Conservation (phyloP, 1,284 basidiomycete genomes). For the Veloboletus limbatus region DNA sequence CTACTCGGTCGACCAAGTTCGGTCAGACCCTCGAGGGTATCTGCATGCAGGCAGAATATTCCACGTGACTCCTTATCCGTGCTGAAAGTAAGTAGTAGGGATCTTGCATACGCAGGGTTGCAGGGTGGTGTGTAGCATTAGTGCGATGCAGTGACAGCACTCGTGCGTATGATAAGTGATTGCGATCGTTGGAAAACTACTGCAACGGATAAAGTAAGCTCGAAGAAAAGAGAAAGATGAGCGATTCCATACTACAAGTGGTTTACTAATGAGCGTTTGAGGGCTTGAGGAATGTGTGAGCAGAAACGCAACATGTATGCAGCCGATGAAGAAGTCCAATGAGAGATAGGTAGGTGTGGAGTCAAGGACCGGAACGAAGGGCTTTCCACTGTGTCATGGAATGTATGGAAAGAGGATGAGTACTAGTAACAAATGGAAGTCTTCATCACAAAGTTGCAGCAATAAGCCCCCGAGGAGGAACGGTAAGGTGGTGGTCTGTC, state of each 20-base stretch:
- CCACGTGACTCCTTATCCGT: constrained; percentile 3
- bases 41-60: constrained; percentile 24
- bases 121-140: neutral
- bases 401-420: constrained; percentile 19
- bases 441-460: constrained; percentile 14
- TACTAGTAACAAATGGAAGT: constrained; percentile 8
- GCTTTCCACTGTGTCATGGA: constrained; percentile 25
- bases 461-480: constrained; percentile 2
- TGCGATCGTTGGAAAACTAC: constrained; percentile 13
- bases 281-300: constrained; percentile 10
- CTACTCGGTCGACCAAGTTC: constrained; percentile 58
- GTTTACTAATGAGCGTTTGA: constrained; percentile 27
- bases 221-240: constrained; percentile 14
- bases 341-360: constrained; percentile 18
- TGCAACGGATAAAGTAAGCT: constrained; percentile 27
- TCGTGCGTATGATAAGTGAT: constrained; percentile 18
- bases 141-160: constrained; percentile 4
- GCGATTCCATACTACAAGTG: constrained; percentile 28
- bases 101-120: too few species aligned
- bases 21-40: constrained; percentile 42
- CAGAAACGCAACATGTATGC: constrained; percentile 8
- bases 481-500: constrained; percentile 14
- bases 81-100: neutral
- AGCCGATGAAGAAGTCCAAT: constrained; percentile 17
- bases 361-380: constrained; percentile 13